A percentile compares a stretch with the other conserved stretches of the same genome.
These are phyloP conservation scores for Citeromyces nyonsensis DNA, from an alignment of 805 yeast species.

Conservation along the genomic window DNA sequence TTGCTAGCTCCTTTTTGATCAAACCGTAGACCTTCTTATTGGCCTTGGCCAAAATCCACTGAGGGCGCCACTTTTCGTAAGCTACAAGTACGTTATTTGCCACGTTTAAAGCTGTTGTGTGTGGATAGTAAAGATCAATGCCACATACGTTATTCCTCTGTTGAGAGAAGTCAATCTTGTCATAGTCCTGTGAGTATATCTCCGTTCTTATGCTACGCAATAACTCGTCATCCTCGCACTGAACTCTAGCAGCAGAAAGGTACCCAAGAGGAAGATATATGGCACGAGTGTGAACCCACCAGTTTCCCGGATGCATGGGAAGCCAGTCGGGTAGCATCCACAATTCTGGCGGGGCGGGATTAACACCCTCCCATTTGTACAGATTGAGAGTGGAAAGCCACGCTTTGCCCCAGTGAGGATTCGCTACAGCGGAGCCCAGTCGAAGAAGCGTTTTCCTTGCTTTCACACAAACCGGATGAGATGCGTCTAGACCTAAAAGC, in stretches of 20 bases:
- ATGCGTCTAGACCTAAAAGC: slow-evolving; percentile 56
- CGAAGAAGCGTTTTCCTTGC: slow-evolving; percentile 58
- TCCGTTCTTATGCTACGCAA: slow-evolving; percentile 57
- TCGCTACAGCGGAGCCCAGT: slow-evolving; percentile 80
- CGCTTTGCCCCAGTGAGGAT: slow-evolving; percentile 96
- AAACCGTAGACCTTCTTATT: slow-evolving; percentile 41
- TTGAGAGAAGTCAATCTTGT: slow-evolving; percentile 45
- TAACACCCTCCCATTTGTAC: slow-evolving; percentile 92
- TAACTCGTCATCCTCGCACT: slow-evolving; percentile 49
- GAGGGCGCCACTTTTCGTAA: slow-evolving; percentile 71
- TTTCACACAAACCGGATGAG: slow-evolving; percentile 62
- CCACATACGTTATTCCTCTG: slow-evolving; percentile 83
- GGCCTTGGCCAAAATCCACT: slow-evolving; percentile 43
- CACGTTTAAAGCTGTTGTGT: slow-evolving; percentile 46
- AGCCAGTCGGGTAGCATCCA: slow-evolving; percentile 74
- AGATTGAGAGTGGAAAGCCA: slow-evolving; percentile 74
- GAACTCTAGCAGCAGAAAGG: slow-evolving; percentile 37
- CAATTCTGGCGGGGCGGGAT: slow-evolving; percentile 94
- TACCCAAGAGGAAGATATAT: slow-evolving; percentile 83
- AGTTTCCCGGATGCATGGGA: slow-evolving; percentile 86
- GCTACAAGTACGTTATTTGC: slow-evolving; percentile 42
- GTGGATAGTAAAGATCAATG: slow-evolving; percentile 89
- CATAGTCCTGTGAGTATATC: slow-evolving; percentile 56
- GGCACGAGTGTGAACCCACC: slow-evolving; percentile 99
- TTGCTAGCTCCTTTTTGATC: slow-evolving; percentile 56